phyloP scores from a whole-genome alignment of 2,329 filamentous ascomycete genomes.

The Microdochium trichocladiopsis region DNA sequence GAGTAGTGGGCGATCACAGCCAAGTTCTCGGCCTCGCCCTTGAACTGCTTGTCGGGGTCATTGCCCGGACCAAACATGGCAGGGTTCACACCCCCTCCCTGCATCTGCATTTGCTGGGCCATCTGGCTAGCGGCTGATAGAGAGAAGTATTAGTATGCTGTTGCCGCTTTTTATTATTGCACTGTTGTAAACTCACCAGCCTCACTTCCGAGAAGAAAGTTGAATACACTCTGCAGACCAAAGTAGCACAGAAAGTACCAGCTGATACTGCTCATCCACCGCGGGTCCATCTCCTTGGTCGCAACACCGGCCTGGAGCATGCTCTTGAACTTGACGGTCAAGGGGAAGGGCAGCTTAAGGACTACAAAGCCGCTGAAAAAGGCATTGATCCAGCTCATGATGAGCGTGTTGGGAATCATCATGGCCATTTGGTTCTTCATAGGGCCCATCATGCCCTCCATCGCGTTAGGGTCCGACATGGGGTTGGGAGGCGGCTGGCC shows the following conservation, averaged over 20 bases:
- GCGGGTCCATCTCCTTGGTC: constrained; percentile 90
- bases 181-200: constrained; percentile 59
- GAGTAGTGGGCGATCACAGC: constrained; percentile 93
- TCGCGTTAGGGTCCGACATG: constrained; percentile 88
- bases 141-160: neutral
- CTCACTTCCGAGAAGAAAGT: constrained; percentile 91
- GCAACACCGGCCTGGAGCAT: constrained; percentile 98
- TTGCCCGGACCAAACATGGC: constrained; percentile 86
- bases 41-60: constrained; percentile 93
- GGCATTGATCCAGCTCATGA: constrained; percentile 99
- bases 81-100: constrained; percentile 62
- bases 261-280: constrained; percentile 97
- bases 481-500: constrained; percentile 89
- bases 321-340: constrained; percentile 98
- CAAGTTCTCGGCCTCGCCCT: constrained; percentile 87
- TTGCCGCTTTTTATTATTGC: neutral
- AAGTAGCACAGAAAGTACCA: constrained; percentile 99
- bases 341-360: constrained; percentile 93
- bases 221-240: constrained; percentile 93
- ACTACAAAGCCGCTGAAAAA: constrained; percentile 99
- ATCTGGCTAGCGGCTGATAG: constrained; percentile 80
- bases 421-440: constrained; percentile 99
- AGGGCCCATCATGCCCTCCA: constrained; percentile 99
- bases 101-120: constrained; percentile 77
- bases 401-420: constrained; percentile 97